Base-by-base conservation (phyloP, 1,284 basidiomycete genomes). In the Sanghuangporus weigelae region DNA sequence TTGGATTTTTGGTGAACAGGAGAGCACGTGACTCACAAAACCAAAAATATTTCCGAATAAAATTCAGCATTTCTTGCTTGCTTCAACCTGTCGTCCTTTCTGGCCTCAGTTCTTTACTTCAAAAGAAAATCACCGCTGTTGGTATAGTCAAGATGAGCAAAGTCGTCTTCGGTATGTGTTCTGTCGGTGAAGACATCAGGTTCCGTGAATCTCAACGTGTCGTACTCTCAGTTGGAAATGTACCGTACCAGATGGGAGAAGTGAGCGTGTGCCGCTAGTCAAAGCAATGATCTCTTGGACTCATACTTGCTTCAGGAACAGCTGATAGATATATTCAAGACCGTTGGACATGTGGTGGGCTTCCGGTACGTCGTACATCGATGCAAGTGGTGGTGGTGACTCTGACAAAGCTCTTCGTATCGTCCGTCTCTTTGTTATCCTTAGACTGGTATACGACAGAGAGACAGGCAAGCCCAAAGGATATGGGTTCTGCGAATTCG, bases 401-500 rank as follows among this genome's bases (percentile, higher is more conserved):
- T 40, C 19, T 59, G 16, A 46, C n/a, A 19, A 19, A 46, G 21
- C 16, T 7, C 5, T 5, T 14, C 16, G 16, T 19, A 46, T 46
- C n/a, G 16, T 19, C 8, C 44, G 44, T 21, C 44, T 46, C 44
- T 46, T 19, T 55, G 19, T 11, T n/a, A 5, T 44, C 12, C n/a
- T 50, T 71, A 96, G 95, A 72, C 85, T 97, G 67, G 96, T 98
- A 59, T 98, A 95, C 76, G 96, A 99, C 79, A 83, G 93, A 69
- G 92, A 95, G 64, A 97, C 95, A 19, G 95, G 96, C 63, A 95
- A 96, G 75, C 93, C 95, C 57, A 95, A 93, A 77, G 96, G 97
- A 14, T 99, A 97, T 73, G 96, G 96, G 12, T 98, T 98, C 74
- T 96, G 95, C 79, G 95, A 97, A 83, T 98, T 95, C 74, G 89